Evolutionary conservation across 1,139 yeast genomes (phyloP).

Genomic region (Geotrichum bryndzae): DNA sequence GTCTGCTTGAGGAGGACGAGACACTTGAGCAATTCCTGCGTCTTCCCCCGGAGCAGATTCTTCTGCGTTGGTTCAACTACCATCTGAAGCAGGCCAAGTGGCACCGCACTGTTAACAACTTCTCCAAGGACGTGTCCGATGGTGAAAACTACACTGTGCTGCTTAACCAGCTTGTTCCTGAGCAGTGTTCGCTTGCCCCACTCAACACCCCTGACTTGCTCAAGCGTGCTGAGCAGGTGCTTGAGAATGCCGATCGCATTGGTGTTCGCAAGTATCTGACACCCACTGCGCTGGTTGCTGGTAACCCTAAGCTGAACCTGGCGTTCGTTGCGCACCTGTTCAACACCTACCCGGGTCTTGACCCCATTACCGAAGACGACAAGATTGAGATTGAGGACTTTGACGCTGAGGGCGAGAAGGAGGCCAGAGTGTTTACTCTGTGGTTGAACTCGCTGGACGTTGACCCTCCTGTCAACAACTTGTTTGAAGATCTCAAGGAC

Average conservation of each 20-base stretch:
- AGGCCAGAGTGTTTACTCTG: slow-evolving; percentile 94
- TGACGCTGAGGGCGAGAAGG: slow-evolving; percentile 99
- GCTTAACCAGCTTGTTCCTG: slow-evolving; percentile 83
- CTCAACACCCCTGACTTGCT: slow-evolving; percentile 65
- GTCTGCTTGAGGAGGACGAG: slow-evolving; percentile 92
- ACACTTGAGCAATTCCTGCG: slow-evolving; percentile 93
- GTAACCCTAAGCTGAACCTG: slow-evolving; percentile 91
- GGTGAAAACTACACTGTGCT: slow-evolving; percentile 93
- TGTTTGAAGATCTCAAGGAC: slow-evolving; percentile 92
- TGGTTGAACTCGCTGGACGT: slow-evolving; percentile 97
- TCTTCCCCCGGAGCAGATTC: slow-evolving; percentile 94
- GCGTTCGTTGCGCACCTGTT: slow-evolving; percentile 96
- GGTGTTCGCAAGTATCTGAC: slow-evolving; percentile 93
- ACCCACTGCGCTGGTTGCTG: slow-evolving; percentile 86
- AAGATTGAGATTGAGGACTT: slow-evolving; percentile 79
- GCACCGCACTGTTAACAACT: slow-evolving; percentile 77
- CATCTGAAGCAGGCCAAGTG: slow-evolving; percentile 94
- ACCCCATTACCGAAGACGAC: slow-evolving; percentile 89
- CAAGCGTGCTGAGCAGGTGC: slow-evolving; percentile 79
- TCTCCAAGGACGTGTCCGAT: slow-evolving; percentile 81
- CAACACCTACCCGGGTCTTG: slow-evolving; percentile 94
- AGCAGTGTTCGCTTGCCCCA: slow-evolving; percentile 73
- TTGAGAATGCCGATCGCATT: slow-evolving; percentile 80
- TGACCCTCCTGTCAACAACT: slow-evolving; percentile 84
- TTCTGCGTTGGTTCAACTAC: slow-evolving; percentile 95